Conservation (phyloP, 2,329 filamentous ascomycete species). For the Fusarium ramigenum region DNA sequence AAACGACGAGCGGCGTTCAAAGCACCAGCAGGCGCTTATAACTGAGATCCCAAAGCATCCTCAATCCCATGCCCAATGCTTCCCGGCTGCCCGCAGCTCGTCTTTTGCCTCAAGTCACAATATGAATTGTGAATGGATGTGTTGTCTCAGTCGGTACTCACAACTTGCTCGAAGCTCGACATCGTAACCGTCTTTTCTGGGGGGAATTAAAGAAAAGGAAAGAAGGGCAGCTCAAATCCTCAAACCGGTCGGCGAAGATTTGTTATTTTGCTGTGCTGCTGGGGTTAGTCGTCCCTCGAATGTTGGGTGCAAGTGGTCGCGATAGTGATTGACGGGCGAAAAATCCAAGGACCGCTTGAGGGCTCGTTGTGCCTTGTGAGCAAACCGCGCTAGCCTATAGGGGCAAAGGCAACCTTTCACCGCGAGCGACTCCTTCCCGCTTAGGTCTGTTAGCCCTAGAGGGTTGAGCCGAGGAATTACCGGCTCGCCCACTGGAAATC, state of each 20-base stretch:
- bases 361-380: slow-evolving; percentile 53
- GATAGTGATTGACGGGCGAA: slow-evolving; percentile 51
- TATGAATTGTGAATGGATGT: slow-evolving; percentile 13
- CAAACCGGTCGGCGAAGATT: slow-evolving; percentile 52
- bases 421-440: slow-evolving; percentile 49
- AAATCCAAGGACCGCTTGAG: slow-evolving; percentile 53
- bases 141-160: slow-evolving; percentile 58
- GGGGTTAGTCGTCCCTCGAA: slow-evolving; percentile 54
- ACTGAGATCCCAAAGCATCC: slow-evolving; percentile 22
- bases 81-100: slow-evolving; percentile 18
- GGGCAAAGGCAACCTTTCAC: slow-evolving; percentile 43
- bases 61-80: slow-evolving; percentile 31
- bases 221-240: slow-evolving; percentile 51
- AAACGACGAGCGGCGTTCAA: slow-evolving; percentile 21
- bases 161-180: slow-evolving; percentile 76
- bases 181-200: slow-evolving; percentile 59
- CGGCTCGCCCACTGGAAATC: slow-evolving; percentile 29
- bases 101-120: slow-evolving; percentile 32
- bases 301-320: slow-evolving; percentile 53
- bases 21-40: neutral
- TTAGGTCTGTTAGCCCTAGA: slow-evolving; percentile 56
- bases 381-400: slow-evolving; percentile 47
- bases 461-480: slow-evolving; percentile 43
- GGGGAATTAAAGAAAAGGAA: slow-evolving; percentile 43
- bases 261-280: slow-evolving; percentile 51